Base-by-base conservation (phyloP, 306 rosid genomes). In the Arachis stenosperma region DNA sequence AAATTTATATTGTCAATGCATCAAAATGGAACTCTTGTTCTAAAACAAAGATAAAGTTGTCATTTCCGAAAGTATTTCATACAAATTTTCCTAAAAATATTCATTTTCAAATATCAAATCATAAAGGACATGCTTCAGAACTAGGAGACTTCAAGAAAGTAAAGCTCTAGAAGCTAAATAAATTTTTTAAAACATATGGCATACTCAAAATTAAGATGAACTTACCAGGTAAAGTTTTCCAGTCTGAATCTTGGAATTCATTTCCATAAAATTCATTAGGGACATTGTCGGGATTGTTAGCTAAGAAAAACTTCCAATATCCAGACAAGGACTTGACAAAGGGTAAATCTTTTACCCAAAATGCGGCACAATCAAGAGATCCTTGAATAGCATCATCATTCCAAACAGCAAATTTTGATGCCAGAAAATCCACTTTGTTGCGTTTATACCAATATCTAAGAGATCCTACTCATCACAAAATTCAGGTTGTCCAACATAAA, bases 261-360 rank as follows among this genome's bases (percentile, higher is more conserved):
- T 17, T 81, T 8, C 70, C 89, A 83, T 82, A 74, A 74, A 94
- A 94, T 11, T 88, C 84, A 63, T 55, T 15, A 39, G 98, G 98
- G 46, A 86, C 88, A 70, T 75, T 79, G 9, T 63, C 50, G n/a
- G 99, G 99, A 82, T n/a, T 77, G 55, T 85, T 37, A 54, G 99
- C 96, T 75, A 89, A 67, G 75, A 67, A 87, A 81, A 94, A 94
- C 69, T 85, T 94, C 99, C 99, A 94, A 78, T 80, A 75, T 14
- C 99, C 99, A 65, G 96, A 94, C 74, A 94, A 70, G 47, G 99
- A 89, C 86, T 84, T 87, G 14, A 94, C 86, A 70, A 85, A 94
- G 65, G 97, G 96, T 81, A 86, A 87, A 66, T 70, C 90, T 75
- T 84, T 87, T 71, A 84, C 96, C 99, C 95, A 94, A 78, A 84